phyloP scores from a whole-genome alignment of 2,329 filamentous ascomycete genomes.

The Aspergillus hortae region DNA sequence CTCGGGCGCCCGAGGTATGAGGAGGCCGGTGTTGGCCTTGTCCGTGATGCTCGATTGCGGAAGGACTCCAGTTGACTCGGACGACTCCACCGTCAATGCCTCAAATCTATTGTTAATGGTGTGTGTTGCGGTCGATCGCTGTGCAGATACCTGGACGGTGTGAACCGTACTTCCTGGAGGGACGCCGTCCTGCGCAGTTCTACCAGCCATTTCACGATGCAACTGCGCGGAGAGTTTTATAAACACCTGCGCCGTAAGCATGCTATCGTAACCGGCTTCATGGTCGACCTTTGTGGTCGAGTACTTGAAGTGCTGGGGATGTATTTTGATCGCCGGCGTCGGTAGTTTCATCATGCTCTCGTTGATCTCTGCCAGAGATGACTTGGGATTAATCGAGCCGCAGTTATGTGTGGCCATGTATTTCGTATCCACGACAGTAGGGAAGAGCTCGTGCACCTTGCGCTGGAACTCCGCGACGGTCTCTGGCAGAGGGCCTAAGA shows the following conservation, averaged over 20 bases:
- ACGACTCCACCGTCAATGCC: constrained; percentile 15
- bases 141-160: background rate
- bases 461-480: constrained; percentile 53
- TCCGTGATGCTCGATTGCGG: constrained; percentile 5
- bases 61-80: constrained; percentile 11
- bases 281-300: constrained; percentile 34
- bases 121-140: background rate
- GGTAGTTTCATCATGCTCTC: constrained; percentile 20
- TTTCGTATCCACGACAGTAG: constrained; percentile 60
- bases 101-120: constrained; percentile 29
- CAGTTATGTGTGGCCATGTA: constrained; percentile 59
- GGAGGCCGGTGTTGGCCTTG: constrained; percentile 38
- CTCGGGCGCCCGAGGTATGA: constrained; percentile 49
- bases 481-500: constrained; percentile 57
- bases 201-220: constrained; percentile 32
- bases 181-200: background rate
- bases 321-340: constrained; percentile 28
- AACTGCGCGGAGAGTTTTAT: constrained; percentile 54
- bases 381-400: constrained; percentile 47
- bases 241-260: constrained; percentile 58
- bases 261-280: constrained; percentile 63
- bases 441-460: constrained; percentile 53
- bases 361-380: constrained; percentile 30
- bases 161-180: background rate
- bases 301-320: constrained; percentile 32